Base-by-base conservation (phyloP, 2,329 filamentous ascomycete species). In the Aspergillus piperis region DNA sequence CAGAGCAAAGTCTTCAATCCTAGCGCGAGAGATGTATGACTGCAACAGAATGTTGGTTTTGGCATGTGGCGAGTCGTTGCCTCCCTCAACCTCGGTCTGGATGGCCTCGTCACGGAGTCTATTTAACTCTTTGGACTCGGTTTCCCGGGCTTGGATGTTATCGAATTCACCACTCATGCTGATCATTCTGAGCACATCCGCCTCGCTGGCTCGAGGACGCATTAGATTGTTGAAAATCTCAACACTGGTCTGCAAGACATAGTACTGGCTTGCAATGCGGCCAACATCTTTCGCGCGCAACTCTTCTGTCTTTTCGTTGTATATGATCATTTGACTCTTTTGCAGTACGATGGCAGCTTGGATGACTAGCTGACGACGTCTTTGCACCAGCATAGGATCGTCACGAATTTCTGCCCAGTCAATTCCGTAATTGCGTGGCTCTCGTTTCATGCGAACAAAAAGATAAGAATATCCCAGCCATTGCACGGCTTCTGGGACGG, bases 391-490 rank as follows among this genome's bases (percentile, higher is more conserved):
- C 61, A 88, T 88, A 0, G 92, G 93, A 69, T 99, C 95, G 67
- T 98, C 90, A 32, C 88, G 83, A 57, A 92, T 90, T 75, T 99
- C 95, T 15, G 89, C 83, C 91, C 91, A 98, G 67, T 97, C 93
- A 52, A 99, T 98, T 2, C 94, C 95, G 71, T 99, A 99, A 1
- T 89, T 88, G 71, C 94, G 86, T 3, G 93, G 94, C 66, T 95
- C 96, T 61, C 91, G 87, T 73, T 91, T 88, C 95, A 99, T 99
- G 41, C 95, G 90, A 41, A 99, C 94, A 74, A 96, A 99, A 0
- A 99, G 83, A 71, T 98, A 99, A 0, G 94, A 97, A 74, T 99
- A 99, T 13, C 96, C 94, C 32, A 99, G 89, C 95, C 95, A 99
- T 66, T 96, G 91, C 1, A 97, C 93, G 0, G 91, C 95, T 78